A percentile compares a stretch with the other conserved stretches of the same genome.
These are phyloP conservation scores for Candida pseudocylindracea DNA, from an alignment of 1,139 yeast species.

Conservation along the genomic window DNA sequence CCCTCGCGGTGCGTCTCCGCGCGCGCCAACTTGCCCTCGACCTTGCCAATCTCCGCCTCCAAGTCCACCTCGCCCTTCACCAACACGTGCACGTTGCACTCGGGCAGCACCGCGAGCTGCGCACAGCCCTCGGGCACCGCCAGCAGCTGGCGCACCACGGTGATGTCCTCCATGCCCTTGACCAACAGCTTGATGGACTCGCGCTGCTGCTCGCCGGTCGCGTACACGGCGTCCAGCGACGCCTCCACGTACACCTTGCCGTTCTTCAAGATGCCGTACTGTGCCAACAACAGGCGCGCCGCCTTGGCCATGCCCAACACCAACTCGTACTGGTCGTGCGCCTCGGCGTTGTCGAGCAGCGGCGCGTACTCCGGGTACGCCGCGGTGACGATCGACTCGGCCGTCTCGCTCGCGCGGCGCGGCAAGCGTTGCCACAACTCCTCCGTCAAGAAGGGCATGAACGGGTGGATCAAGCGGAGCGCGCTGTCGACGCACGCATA, in stretches of 20 bases:
- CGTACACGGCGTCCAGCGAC: conserved; percentile 18
- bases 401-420: conserved; percentile 49
- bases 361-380: conserved; percentile 46
- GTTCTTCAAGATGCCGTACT: conserved; percentile 70
- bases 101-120: conserved; percentile 57
- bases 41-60: conserved; percentile 76
- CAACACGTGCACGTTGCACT: conserved; percentile 67
- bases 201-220: conserved; percentile 45
- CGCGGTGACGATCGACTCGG: conserved; percentile 61
- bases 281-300: conserved; percentile 81
- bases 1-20: conserved; percentile 23
- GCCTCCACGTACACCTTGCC: conserved; percentile 74
- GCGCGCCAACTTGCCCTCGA: conserved; percentile 46
- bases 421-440: conserved; percentile 99
- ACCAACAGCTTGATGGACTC: conserved; percentile 75
- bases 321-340: conserved; percentile 59
- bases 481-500: conserved; percentile 89
- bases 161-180: conserved; percentile 64
- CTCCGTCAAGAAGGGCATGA: conserved; percentile 93
- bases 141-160: conserved; percentile 27
- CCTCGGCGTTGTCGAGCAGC: conserved; percentile 36
- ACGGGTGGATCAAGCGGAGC: conserved; percentile 82
- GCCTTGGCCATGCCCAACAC: conserved; percentile 75
- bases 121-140: conserved; percentile 82
- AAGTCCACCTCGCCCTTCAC: conserved; percentile 91